Base-by-base conservation (phyloP, 768 basidiomycete species). In the Tylopilus rubrobrunneus region DNA sequence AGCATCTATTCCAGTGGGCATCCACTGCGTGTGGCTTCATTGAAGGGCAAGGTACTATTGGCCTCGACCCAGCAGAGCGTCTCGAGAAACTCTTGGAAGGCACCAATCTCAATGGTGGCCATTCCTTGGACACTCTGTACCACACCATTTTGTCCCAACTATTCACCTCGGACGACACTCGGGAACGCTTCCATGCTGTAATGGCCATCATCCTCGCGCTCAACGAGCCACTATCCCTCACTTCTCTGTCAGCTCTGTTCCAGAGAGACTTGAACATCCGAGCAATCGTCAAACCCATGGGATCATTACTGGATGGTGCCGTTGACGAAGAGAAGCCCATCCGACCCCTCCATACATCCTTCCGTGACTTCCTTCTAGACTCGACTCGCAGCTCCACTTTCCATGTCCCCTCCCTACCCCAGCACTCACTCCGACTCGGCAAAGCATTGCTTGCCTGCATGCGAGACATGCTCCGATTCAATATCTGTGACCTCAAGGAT, bases 1-100 rank as follows among this genome's bases (percentile, higher is more conserved):
- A 66, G 9, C 56, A 51, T 0, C 59, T 67, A 11, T 69, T 68
- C 33, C 58, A 59, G 51, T 62, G 63, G 67, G 63, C 31, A 31
- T 31, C 31, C 31, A 31, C 31, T 31, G 31, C 31, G 10, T 31
- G 31, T 11, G 8, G 31, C 10, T 31, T 31, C 31, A 31, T 31
- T 7, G 31, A 31, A 3, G 31, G 31, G 31, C 8, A 31, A 31
- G 31, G 31, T 3, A 31, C 31, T 2, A 7, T 7, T 31, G 31
- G 31, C 4, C 31, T 31, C 31, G 10, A 31, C 31, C 31, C 31
- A 31, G 4, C 1, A 31, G 10, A 31, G 7, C 31, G 31, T 2
- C 10, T 31, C 8, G 8, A 11, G 4, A 31, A 4, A 1, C 31
- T 31, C 7, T 7, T 31, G 31, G 4, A 31, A 31, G 2, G 31